A percentile compares a stretch with the other conserved stretches of the same genome.
Evolutionary conservation across 2,329 filamentous ascomycete genomes (phyloP).

Genomic region (Stagonosporopsis cucurbitacearum): DNA sequence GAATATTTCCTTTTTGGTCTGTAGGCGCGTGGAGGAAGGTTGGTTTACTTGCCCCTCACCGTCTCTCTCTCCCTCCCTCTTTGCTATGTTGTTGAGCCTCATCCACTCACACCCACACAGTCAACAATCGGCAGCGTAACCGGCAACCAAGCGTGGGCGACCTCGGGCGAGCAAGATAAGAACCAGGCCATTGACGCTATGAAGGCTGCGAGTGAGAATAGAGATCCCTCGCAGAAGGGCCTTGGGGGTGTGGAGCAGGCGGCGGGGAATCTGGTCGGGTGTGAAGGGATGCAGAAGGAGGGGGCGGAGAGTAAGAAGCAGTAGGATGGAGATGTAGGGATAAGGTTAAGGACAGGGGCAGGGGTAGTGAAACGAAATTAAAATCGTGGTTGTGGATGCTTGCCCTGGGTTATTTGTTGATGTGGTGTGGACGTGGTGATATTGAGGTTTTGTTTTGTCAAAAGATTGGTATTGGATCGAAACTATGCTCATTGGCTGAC

Average conservation of each 20-base stretch:
- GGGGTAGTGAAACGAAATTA: no score
- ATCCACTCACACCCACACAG: constrained; percentile 52
- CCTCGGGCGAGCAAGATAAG: constrained; percentile 70
- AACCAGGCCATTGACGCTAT: constrained; percentile 66
- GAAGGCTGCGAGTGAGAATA: constrained; percentile 64
- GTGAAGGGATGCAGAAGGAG: constrained; percentile 69
- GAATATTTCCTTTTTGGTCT: no score
- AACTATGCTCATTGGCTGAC: no score
- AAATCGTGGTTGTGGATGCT: no score
- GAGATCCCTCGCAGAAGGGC: constrained; percentile 60
- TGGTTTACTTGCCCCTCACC: no score
- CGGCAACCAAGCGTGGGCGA: constrained; percentile 68
- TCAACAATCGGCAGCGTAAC: constrained; percentile 66
- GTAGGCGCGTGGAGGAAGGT: no score
- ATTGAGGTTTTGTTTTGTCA: no score
- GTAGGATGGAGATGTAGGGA: constrained; percentile 3
- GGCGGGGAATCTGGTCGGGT: constrained; percentile 68
- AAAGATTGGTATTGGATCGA: no score
- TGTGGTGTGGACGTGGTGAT: no score
- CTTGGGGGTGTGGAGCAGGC: constrained; percentile 70
- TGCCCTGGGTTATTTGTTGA: no score
- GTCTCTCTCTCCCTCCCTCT: not conserved
- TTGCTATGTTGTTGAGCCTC: no score
- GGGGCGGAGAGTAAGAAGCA: constrained; percentile 40
- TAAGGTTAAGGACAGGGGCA: not conserved